Evolutionary conservation across 306 rosid species (phyloP), one percentile per base, ranked within the genome.

Genomic region (Lathyrus tuberosus): DNA sequence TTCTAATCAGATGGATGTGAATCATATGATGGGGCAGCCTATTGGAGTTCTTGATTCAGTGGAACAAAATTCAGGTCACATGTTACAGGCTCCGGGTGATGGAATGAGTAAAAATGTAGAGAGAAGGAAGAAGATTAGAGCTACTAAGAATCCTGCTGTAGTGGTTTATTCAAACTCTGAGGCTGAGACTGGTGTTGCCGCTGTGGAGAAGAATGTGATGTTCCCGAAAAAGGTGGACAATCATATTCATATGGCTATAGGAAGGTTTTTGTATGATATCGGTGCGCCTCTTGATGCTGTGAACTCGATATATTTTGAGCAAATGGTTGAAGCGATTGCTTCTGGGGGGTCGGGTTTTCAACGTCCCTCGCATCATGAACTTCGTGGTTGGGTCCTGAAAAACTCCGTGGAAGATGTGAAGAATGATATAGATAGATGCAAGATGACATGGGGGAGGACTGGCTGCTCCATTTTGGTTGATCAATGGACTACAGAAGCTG

Each of bases 391-490:
- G 96, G 77, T 93, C 61, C 72, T 93, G 80, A 93, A 88, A 83
- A 85, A 82, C 62, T 86, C 91, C 3, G 80, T 93, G 72, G 90
- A 88, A 76, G 98, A 93, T 74, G 83, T 81, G 75, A 90, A 76
- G 87, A 82, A 65, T 75, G 88, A 82, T 59, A 69, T 85, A 31
- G 91, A 88, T 8, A 83, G 84, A 51, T 65, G 80, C 79, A 82
- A 80, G 84, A 81, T 79, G 66, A 74, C 86, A 15, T 88, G 96
- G 96, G 86, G 81, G 57, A 88, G 78, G 71, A 86, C 96, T 10
- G 91, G 96, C 63, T 90, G 91, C 80, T 88, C 98, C 58, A 72
- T 93, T 75, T 80, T 93, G 83, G 96, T 88, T 16, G 96, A 93
- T 44, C 91, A 86, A 71, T 79, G 84, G 87, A 76, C 76, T 65